phyloP scores from a whole-genome alignment of 176 grass and related monocot genomes.

The Oropetium thomaeum region DNA sequence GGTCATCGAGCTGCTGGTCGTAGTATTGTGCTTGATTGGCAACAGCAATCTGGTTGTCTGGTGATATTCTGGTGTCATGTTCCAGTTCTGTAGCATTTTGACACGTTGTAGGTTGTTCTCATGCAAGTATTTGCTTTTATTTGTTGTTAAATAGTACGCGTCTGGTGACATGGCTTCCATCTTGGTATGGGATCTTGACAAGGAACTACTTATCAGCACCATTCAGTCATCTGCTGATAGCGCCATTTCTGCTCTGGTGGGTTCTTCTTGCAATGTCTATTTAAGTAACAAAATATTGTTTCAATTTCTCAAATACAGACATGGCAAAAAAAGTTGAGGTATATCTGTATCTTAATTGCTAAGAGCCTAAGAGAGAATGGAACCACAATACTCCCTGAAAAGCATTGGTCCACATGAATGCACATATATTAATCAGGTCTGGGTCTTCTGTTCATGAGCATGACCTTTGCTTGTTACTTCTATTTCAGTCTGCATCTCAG shows the following conservation, averaged over 20 bases:
- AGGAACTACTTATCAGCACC: slow-evolving; percentile 69
- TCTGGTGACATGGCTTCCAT: slow-evolving; percentile 78
- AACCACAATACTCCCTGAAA: neutral
- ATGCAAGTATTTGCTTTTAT: slow-evolving; percentile 13
- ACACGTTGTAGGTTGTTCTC: slow-evolving; percentile 16
- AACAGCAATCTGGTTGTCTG: slow-evolving; percentile 92
- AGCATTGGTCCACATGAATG: neutral
- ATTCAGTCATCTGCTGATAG: slow-evolving; percentile 67
- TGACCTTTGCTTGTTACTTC: slow-evolving; percentile 29
- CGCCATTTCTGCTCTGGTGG: slow-evolving; percentile 78
- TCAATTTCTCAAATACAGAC: neutral
- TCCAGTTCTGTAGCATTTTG: neutral
- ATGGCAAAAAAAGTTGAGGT: neutral
- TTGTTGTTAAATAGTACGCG: slow-evolving; percentile 65
- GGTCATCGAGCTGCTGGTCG: slow-evolving; percentile 55
- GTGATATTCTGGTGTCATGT: slow-evolving; percentile 40
- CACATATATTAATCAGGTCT: slow-evolving; percentile 32
- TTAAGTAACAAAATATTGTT: slow-evolving; percentile 4
- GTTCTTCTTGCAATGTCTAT: slow-evolving; percentile 29
- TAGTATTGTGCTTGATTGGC: slow-evolving; percentile 82
- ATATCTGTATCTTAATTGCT: too few relatives aligned
- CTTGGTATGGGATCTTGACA: slow-evolving; percentile 89
- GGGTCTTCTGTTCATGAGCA: neutral
- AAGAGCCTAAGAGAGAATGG: too few relatives aligned
- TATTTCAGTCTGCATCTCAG: slow-evolving; percentile 87